Percentiles rank a stretch among this genome's conserved stretches.
Conservation (phyloP, 202 grass and related monocot species). For the Dendrocalamus latiflorus region DNA sequence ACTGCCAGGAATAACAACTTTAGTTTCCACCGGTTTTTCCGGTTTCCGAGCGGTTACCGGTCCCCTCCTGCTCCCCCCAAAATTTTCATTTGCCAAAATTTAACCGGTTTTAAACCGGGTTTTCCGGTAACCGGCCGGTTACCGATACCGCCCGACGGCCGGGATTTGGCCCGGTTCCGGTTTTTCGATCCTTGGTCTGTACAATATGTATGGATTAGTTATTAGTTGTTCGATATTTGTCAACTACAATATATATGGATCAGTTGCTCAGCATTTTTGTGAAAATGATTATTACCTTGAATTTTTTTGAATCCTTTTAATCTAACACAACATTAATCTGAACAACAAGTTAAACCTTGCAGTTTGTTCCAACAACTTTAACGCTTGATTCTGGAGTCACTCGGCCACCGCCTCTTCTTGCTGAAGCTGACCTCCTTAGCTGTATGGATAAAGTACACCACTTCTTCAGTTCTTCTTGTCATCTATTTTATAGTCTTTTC, state of each 20-base stretch:
- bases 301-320: not conserved
- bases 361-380: conserved; percentile 91
- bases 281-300: not conserved
- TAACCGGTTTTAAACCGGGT: no score
- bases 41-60: no score
- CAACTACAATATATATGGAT: not conserved
- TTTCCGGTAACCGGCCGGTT: no score
- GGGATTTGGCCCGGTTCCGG: no score
- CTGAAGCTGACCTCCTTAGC: conserved; percentile 95
- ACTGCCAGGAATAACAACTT: no score
- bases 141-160: no score
- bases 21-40: no score
- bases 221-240: not conserved
- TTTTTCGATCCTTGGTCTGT: no score
- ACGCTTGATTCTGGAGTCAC: conserved; percentile 96
- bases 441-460: conserved; percentile 82
- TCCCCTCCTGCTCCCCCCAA: no score
- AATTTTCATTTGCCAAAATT: no score
- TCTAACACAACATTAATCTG: conserved; percentile 1
- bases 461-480: conserved; percentile 17
- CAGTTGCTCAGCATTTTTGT: not conserved
- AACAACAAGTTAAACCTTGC: conserved; percentile 25
- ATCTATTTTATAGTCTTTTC: conserved; percentile 6
- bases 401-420: conserved; percentile 82
- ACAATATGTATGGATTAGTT: not conserved